Evolutionary conservation across 345 rosid genomes (phyloP).

Genomic region (Anacardium occidentale): DNA sequence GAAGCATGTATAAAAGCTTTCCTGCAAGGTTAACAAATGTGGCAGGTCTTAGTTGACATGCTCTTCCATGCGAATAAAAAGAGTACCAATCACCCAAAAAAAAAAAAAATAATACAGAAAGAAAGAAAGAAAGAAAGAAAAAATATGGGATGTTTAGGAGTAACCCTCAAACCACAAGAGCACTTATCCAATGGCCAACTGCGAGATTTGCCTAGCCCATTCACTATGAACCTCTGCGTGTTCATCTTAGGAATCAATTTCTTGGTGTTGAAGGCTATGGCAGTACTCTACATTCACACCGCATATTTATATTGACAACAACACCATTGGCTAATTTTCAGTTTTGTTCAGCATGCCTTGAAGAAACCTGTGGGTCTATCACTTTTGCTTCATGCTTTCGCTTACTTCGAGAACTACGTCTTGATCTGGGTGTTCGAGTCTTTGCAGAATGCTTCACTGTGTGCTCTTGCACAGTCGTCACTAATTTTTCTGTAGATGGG

Average conservation of each 20-base stretch:
- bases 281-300: constrained; percentile 21
- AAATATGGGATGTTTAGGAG: constrained; percentile 18
- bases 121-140: neutral
- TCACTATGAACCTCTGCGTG: constrained; percentile 18
- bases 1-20: constrained; percentile 35
- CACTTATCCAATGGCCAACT: constrained; percentile 20
- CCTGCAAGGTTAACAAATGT: constrained; percentile 19
- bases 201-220: constrained; percentile 22
- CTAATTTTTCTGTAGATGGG: constrained; percentile 43
- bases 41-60: constrained; percentile 22
- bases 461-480: constrained; percentile 39
- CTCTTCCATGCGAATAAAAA: constrained; percentile 15
- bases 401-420: constrained; percentile 61
- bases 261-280: constrained; percentile 10
- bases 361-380: constrained; percentile 41
- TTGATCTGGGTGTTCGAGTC: constrained; percentile 54
- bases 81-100: constrained; percentile 33
- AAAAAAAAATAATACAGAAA: neutral
- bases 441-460: constrained; percentile 52
- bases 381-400: constrained; percentile 67
- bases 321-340: constrained; percentile 15
- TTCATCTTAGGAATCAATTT: constrained; percentile 5
- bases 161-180: constrained; percentile 22
- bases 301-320: constrained; percentile 9
- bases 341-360: constrained; percentile 50